These are phyloP conservation scores for Fusarium veterinarium DNA, from an alignment of 2,329 filamentous ascomycete species.

Conservation along the genomic window DNA sequence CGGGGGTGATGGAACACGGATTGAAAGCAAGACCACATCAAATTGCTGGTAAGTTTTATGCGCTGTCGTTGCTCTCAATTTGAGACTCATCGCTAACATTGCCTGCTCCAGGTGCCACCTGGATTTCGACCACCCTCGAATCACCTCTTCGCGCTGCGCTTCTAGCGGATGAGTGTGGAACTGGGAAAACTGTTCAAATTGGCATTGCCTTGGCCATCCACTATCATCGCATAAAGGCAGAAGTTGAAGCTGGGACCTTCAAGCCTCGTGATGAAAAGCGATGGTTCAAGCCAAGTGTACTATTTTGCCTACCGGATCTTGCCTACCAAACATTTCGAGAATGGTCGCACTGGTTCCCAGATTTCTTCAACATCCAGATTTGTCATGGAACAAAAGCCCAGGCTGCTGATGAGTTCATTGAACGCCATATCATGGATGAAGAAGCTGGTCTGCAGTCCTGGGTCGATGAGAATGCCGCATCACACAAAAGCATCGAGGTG, in stretches of 20 bases:
- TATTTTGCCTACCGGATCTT: rapidly evolving
- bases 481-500: rapidly evolving
- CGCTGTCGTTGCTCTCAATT: rapidly evolving
- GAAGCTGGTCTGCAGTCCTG: rapidly evolving
- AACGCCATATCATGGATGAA: rapidly evolving
- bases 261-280: rapidly evolving
- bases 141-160: rapidly evolving
- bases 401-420: neutral
- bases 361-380: rapidly evolving
- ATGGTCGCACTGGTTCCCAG: rapidly evolving
- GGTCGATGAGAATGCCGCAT: neutral
- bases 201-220: rapidly evolving
- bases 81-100: neutral
- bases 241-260: rapidly evolving
- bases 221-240: rapidly evolving
- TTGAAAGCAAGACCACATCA: neutral
- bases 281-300: rapidly evolving
- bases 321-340: rapidly evolving
- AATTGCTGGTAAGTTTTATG: neutral
- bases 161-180: rapidly evolving
- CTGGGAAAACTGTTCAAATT: rapidly evolving
- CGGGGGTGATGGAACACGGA: neutral
- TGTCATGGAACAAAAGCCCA: neutral
- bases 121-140: rapidly evolving
- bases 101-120: rapidly evolving